phyloP scores from a whole-genome alignment of 768 basidiomycete genomes.

The Mycena olivaceomarginata region DNA sequence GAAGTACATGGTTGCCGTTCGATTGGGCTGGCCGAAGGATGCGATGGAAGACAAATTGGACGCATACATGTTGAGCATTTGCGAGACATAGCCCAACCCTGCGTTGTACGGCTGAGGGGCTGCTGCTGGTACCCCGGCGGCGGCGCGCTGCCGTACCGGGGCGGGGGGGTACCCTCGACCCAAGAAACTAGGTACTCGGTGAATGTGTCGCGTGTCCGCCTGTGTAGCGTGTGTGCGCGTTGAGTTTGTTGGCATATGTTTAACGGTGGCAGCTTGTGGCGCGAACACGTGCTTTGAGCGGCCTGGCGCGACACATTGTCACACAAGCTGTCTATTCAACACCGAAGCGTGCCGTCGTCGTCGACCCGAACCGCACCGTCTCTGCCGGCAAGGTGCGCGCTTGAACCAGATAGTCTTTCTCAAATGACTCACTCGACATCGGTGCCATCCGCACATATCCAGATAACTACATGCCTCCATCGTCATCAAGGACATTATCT shows the following conservation, averaged over 20 bases:
- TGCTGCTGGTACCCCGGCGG: too few relatives aligned
- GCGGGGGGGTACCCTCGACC: too few relatives aligned
- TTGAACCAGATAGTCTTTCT: too few relatives aligned
- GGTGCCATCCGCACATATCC: conserved; percentile 99
- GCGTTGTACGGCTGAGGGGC: conserved; percentile 68
- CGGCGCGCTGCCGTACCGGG: too few relatives aligned
- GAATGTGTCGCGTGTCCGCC: too few relatives aligned
- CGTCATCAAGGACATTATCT: conserved; percentile 92
- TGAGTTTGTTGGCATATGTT: too few relatives aligned
- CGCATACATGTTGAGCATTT: conserved; percentile 69
- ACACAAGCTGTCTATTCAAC: too few relatives aligned
- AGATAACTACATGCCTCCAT: conserved; percentile 93
- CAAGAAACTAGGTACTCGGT: too few relatives aligned
- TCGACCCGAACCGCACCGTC: conserved; percentile 98
- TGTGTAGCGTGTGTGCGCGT: too few relatives aligned
- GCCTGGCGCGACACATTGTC: too few relatives aligned
- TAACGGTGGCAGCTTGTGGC: too few relatives aligned
- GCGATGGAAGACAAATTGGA: conserved; percentile 55
- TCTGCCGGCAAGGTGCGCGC: conserved; percentile 86
- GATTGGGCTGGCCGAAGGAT: conserved; percentile 64
- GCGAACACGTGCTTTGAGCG: too few relatives aligned
- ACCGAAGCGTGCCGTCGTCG: conserved; percentile 97
- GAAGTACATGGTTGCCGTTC: conserved; percentile 94
- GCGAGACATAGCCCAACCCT: conserved; percentile 68
- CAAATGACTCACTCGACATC: conserved; percentile 82